Evolutionary conservation across 192 early-diverging fungal species (phyloP), one percentile per base, ranked within the genome.

Genomic region (Spinellus fusiger): DNA sequence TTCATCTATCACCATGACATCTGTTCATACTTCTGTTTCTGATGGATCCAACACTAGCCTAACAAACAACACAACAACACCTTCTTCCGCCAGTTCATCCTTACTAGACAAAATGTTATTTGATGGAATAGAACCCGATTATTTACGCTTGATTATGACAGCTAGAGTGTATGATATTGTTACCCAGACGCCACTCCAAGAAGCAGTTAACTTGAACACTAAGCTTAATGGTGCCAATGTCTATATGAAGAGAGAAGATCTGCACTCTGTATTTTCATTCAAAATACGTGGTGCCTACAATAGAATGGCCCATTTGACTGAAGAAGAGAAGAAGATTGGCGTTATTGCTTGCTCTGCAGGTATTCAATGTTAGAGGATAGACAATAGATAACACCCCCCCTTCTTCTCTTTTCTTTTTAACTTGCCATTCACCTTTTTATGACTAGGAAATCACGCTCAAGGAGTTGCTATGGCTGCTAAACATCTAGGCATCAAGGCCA

Each of bases 261-360:
- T 97, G 53, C 94, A 97, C 61, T 87, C 92, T 13, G 94, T 97
- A 23, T 99, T 99, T 62, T 93, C 90, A 12, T 99, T 99, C 85
- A 99, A 99, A 82, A 86, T 94, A 64, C 86, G 97, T 23, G 97
- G 97, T 16, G 97, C 97, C 2, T 93, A 96, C 80, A 97, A 99
- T 73, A 83, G 84, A 60, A 88, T 99, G 70, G 81, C 84, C 28
- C 88, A 93, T 59, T 75, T 99, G 47, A 80, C 86, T 2, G 66
- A 69, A 2, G 87, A 84, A 31, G 97, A 99, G 71, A 84, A 80
- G 61, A 64, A 66, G n/a, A 73, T 77, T 13, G 97, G 97, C 5
- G 93, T 99, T 33, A 90, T 98, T 59, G 93, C 93, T 3, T 97
- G 94, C 66, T 96, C 93, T 50, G 95, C 95, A n/a, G 93, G 86